Conservation (phyloP, 1,284 basidiomycete species). For the Puccinia novopanici region DNA sequence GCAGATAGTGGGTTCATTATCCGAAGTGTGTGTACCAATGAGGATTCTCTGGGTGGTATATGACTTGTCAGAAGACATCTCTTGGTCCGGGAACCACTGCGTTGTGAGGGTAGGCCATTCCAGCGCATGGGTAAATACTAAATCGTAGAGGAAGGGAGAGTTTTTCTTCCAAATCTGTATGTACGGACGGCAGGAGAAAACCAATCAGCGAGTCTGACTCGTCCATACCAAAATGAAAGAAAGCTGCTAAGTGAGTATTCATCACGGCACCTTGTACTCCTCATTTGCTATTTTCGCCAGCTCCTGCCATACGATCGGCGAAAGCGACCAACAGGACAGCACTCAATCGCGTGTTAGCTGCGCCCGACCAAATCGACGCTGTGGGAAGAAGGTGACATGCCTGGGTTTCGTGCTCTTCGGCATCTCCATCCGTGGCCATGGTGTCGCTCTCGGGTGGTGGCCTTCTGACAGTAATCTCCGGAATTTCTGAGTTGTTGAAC, state of each 20-base stretch:
- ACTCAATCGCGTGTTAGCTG: not conserved
- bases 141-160: slow-evolving; percentile 81
- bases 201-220: not conserved
- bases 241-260: not conserved
- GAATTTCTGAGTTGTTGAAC: not conserved
- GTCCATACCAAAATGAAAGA: not conserved
- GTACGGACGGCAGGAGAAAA: slow-evolving; percentile 57
- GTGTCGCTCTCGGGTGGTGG: not conserved
- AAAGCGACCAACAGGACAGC: not conserved
- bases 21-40: slow-evolving; percentile 95
- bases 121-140: slow-evolving; percentile 94
- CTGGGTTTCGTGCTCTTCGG: slow-evolving; percentile 49
- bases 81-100: slow-evolving; percentile 95
- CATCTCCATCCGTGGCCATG: slow-evolving; percentile 31
- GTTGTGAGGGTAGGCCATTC: slow-evolving; percentile 98
- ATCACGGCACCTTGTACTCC: slow-evolving; percentile 63
- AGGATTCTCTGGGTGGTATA: slow-evolving; percentile 91
- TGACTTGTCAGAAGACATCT: slow-evolving; percentile 78
- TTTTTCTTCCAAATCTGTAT: slow-evolving; percentile 80
- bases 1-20: slow-evolving; percentile 89
- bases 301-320: slow-evolving; percentile 1
- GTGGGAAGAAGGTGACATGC: not conserved
- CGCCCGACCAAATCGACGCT: not conserved
- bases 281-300: slow-evolving; percentile 56
- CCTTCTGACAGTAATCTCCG: not conserved